These are phyloP conservation scores for Cairneyella variabilis DNA, from an alignment of 495 filamentous ascomycete species.

Conservation along the genomic window DNA sequence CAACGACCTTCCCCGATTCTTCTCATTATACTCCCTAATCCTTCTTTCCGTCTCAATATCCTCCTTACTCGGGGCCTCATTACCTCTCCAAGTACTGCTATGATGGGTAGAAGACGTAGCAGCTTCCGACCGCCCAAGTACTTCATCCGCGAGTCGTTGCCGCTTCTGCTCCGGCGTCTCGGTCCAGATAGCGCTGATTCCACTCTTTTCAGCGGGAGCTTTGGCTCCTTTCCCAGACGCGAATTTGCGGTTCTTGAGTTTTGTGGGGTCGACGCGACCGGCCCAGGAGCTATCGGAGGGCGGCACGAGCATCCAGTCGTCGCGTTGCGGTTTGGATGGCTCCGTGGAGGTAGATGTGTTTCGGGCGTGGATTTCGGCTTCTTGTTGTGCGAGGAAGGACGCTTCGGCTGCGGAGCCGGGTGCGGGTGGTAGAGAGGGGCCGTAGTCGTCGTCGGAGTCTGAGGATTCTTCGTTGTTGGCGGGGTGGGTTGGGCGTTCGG, in stretches of 20 bases:
- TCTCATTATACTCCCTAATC: conserved; percentile 54
- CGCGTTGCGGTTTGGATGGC: conserved; percentile 54
- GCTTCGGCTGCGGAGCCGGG: conserved; percentile 28
- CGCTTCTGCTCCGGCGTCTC: conserved; percentile 89
- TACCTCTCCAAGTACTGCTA: background rate
- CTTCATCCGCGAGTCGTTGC: conserved; percentile 72
- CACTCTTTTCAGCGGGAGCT: conserved; percentile 32
- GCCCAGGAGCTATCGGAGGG: conserved; percentile 61
- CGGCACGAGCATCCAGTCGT: conserved; percentile 93
- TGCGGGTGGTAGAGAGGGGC: conserved; percentile 71
- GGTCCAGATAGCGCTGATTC: conserved; percentile 71
- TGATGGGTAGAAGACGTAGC: conserved; percentile 17
- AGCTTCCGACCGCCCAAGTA: conserved; percentile 66
- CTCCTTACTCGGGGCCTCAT: conserved; percentile 24
- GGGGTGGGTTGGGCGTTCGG: conserved; percentile 31
- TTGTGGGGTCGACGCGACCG: conserved; percentile 76
- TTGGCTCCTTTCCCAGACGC: conserved; percentile 63
- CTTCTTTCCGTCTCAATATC: conserved; percentile 43
- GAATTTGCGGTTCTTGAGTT: conserved; percentile 79
- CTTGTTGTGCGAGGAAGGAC: background rate
- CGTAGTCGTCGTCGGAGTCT: conserved; percentile 51
- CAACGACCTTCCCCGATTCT: conserved; percentile 58
- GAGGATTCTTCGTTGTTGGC: no score
- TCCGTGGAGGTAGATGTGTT: conserved; percentile 26
- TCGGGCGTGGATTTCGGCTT: background rate